Evolutionary conservation across 2,329 filamentous ascomycete species (phyloP), one percentile per base, ranked within the genome.

Genomic region (Verticillium albo-atrum): DNA sequence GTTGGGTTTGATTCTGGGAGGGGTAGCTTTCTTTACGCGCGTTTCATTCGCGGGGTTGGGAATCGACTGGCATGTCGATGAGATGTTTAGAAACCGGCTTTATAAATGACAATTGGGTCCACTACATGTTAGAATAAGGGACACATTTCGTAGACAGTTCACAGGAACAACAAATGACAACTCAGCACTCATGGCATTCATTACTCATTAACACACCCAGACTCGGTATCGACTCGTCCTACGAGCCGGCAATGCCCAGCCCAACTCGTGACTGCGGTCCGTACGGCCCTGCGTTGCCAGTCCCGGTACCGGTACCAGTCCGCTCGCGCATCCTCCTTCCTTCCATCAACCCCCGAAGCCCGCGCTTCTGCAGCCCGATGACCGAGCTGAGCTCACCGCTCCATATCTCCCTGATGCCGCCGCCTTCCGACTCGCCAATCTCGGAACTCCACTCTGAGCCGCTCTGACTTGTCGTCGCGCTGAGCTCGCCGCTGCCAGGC

Each of bases 301-400:
- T 62, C 26, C 63, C 64, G 25, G 79, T 82, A 10, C 81, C 81
- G 3, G 79, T 82, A 10, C 81, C 81, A 3, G 79, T 82, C 64
- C 91, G 80, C 72, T 96, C 92, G 52, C 93, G 81, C 79, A 97
- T 87, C 61, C 94, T 82, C 52, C 94, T 81, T 3, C 94, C 94
- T 74, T 98, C 95, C 95, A 99, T 98, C 65, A 99, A 74, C 0
- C 95, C 95, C 61, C 94, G 82, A 35, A 99, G 74, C 0, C 95
- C 95, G 58, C 95, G 83, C 79, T 99, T 99, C 79, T 99, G 95
- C 64, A 99, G 72, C 0, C 95, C 95, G 66, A 99, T 96, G 3
- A 98, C 94, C 55, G 91, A 91, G 76, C 90, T 93, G 34, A 94
- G 74, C 77, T 96, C 85, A 60, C 89, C 88, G 68, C 83, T 79